Base-by-base conservation (phyloP, 345 rosid species). In the Ceriops zippeliana region DNA sequence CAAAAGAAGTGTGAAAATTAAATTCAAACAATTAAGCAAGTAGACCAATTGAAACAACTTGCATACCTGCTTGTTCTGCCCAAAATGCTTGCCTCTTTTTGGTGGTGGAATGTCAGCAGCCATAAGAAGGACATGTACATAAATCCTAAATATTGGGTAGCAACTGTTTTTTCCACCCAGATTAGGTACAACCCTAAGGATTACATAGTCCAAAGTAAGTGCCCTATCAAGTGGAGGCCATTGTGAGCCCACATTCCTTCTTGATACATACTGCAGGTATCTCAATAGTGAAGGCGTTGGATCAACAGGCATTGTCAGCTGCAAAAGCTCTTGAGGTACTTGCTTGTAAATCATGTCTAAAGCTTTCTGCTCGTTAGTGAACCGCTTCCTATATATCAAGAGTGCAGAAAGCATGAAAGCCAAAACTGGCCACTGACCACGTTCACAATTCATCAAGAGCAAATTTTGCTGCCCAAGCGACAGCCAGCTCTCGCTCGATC, bases 371-470 rank as follows among this genome's bases (percentile, higher is more conserved):
- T 90, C 93, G 10, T 85, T 91, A 0, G 69, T 81, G 59, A 77
- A 78, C 70, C 85, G 90, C 74, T 88, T 90, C 63, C 87, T 70
- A 63, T 88, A 82, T 53, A 88, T 67, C 82, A 88, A 73, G 61
- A 90, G 85, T 7, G 93, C 86, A 68, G 93, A 85, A 35, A 90
- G 90, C 96, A 90, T 85, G 74, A 90, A 90, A 10, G 89, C 89
- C 81, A 90, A 65, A 71, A 86, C 82, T 9, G 93, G 96, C 96
- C 91, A 88, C 20, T 90, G 90, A 5, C 93, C 89, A 58, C 72
- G 78, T 74, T 86, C 96, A 52, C 96, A 86, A 67, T 88, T 88
- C 73, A 84, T 73, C 82, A 88, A 64, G 67, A 90, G 76, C 78
- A 88, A 79, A 58, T 90, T 90, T 74, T 85, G 90, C 65, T 79